Conservation (phyloP, 2,329 filamentous ascomycete genomes). For the Stromatinia cepivora region DNA sequence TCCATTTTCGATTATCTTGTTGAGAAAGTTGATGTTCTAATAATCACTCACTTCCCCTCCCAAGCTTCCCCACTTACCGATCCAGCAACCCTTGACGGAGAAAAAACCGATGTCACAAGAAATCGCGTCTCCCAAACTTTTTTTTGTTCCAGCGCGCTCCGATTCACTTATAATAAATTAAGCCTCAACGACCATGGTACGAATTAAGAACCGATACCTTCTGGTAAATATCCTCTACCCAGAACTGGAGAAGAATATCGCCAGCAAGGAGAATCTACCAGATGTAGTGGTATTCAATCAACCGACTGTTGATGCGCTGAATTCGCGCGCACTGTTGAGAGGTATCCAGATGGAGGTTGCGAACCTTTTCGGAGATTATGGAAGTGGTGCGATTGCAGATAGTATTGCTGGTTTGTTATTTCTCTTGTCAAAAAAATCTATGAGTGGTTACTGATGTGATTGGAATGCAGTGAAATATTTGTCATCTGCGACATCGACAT, state of each 20-base stretch:
- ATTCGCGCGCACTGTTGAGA: conserved; percentile 62
- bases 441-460: conserved; percentile 6
- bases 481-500: conserved; percentile 87
- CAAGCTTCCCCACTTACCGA: conserved; percentile 15
- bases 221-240: conserved; percentile 94
- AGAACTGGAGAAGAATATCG: conserved; percentile 43
- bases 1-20: conserved; percentile 41
- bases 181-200: conserved; percentile 67
- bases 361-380: conserved; percentile 84
- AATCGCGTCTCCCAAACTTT: conserved; percentile 23
- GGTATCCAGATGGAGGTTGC: conserved; percentile 70
- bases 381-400: conserved; percentile 70
- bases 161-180: neutral
- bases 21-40: neutral
- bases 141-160: conserved; percentile 10
- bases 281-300: conserved; percentile 72
- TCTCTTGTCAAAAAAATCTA: neutral
- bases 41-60: conserved; percentile 2
- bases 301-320: conserved; percentile 73
- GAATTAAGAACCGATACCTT: conserved; percentile 93
- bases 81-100: neutral
- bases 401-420: conserved; percentile 62
- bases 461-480: conserved; percentile 77
- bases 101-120: conserved; percentile 20
- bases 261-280: conserved; percentile 47